Percentiles rank a stretch among this genome's conserved stretches.
Evolutionary conservation across 2,329 filamentous ascomycete species (phyloP).

Genomic region (Passalora sequoiae): DNA sequence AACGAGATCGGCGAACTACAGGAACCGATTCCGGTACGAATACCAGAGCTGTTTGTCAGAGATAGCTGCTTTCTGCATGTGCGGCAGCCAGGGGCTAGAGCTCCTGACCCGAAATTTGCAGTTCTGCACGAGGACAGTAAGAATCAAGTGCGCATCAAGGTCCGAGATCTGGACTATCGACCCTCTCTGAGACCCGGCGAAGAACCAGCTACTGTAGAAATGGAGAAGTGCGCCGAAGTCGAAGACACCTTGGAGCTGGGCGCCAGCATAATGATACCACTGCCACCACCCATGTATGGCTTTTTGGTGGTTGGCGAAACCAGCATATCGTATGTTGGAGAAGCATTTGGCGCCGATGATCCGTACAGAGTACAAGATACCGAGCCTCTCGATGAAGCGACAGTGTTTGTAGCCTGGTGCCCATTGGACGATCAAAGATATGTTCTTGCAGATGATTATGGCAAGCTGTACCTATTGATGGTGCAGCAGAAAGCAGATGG

Average conservation of each 20-base stretch:
- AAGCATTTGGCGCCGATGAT: conserved; percentile 58
- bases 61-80: conserved; percentile 62
- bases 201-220: conserved; percentile 48
- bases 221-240: conserved; percentile 48
- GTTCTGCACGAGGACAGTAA: conserved; percentile 60
- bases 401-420: conserved; percentile 88
- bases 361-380: conserved; percentile 63
- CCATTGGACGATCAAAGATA: conserved; percentile 75
- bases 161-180: conserved; percentile 52
- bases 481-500: conserved; percentile 61
- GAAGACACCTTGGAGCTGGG: conserved; percentile 52
- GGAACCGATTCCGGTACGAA: conserved; percentile 56
- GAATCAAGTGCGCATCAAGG: conserved; percentile 51
- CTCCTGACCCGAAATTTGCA: conserved; percentile 55
- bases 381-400: conserved; percentile 63
- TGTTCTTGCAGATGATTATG: conserved; percentile 89
- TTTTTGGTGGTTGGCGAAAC: conserved; percentile 53
- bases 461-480: conserved; percentile 76
- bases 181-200: conserved; percentile 40
- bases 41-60: conserved; percentile 62
- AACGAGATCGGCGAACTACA: conserved; percentile 53
- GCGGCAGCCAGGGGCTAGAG: conserved; percentile 36
- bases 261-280: conserved; percentile 57
- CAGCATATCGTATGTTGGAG: conserved; percentile 77
- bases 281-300: conserved; percentile 52